Conservation (phyloP, 2,329 filamentous ascomycete genomes). For the Fusarium nisikadoi region DNA sequence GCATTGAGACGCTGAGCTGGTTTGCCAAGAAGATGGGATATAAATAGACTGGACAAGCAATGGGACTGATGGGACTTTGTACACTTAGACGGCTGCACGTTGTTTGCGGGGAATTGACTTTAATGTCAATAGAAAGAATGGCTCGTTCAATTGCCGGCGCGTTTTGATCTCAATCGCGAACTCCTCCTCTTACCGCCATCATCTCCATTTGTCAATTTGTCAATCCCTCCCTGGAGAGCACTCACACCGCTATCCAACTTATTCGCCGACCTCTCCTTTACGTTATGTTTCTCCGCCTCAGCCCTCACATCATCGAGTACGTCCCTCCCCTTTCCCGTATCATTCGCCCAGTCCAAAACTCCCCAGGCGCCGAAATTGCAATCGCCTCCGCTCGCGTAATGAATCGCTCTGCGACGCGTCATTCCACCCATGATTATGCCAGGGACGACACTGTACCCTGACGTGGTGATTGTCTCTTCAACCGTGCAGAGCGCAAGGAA, state of each 20-base stretch:
- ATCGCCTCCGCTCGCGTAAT: constrained; percentile 65
- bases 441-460: constrained; percentile 71
- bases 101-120: neutral
- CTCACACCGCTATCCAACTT: constrained; percentile 49
- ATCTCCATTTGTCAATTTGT: constrained; percentile 43
- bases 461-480: constrained; percentile 74
- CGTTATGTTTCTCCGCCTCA: constrained; percentile 66
- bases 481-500: constrained; percentile 71
- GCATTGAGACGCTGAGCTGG: constrained; percentile 72
- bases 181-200: constrained; percentile 44
- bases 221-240: constrained; percentile 49
- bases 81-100: constrained; percentile 25
- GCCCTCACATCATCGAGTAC: constrained; percentile 65
- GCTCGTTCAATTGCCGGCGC: constrained; percentile 7
- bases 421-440: constrained; percentile 65
- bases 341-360: constrained; percentile 69
- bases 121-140: neutral
- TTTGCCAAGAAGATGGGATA: constrained; percentile 57
- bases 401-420: constrained; percentile 54
- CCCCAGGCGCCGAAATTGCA: constrained; percentile 73
- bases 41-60: constrained; percentile 21
- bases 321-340: constrained; percentile 62
- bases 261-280: constrained; percentile 55
- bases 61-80: constrained; percentile 2
- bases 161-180: constrained; percentile 42